A percentile compares a stretch with the other conserved stretches of the same genome.
Conservation (phyloP, 163 green algal genomes). For the Dunaliella salina region DNA sequence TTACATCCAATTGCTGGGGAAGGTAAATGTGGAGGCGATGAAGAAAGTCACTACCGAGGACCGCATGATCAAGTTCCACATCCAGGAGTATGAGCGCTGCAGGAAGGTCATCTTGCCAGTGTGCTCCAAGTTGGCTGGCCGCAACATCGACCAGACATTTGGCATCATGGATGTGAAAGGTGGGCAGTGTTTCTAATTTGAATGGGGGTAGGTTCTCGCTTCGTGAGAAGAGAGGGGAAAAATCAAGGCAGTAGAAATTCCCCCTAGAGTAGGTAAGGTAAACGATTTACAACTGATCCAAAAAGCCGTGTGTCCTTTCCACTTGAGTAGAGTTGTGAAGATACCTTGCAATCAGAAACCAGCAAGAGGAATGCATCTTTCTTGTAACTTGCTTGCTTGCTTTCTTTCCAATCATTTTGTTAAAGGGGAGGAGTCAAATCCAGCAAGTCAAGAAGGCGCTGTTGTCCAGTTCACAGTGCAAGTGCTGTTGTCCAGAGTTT, state of each 20-base stretch:
- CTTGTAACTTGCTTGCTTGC: not conserved
- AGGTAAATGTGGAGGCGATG: conserved; percentile 75
- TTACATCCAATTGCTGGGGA: conserved; percentile 85
- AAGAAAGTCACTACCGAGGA: conserved; percentile 79
- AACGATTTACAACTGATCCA: no score
- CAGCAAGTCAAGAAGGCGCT: no score
- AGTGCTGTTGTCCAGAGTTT: no score
- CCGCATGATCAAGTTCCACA: conserved; percentile 86
- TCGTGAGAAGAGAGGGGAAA: no score
- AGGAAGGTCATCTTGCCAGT: conserved; percentile 79
- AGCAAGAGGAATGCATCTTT: not conserved
- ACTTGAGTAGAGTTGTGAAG: no score
- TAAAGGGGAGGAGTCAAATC: no score
- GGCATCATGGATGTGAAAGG: conserved; percentile 88
- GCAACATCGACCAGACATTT: conserved; percentile 78
- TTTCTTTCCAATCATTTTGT: not conserved
- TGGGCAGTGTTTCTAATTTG: conserved; percentile 17
- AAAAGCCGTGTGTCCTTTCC: no score
- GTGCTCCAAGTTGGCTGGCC: conserved; percentile 60
- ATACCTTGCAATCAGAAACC: no score
- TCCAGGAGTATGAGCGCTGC: conserved; percentile 71
- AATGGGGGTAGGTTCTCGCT: no score
- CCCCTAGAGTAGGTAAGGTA: no score
- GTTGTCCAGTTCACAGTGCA: no score
- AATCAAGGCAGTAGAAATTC: no score